These are phyloP conservation scores for Houttuynia cordata DNA, from an alignment of 164 flowering plant genomes.

Conservation along the genomic window DNA sequence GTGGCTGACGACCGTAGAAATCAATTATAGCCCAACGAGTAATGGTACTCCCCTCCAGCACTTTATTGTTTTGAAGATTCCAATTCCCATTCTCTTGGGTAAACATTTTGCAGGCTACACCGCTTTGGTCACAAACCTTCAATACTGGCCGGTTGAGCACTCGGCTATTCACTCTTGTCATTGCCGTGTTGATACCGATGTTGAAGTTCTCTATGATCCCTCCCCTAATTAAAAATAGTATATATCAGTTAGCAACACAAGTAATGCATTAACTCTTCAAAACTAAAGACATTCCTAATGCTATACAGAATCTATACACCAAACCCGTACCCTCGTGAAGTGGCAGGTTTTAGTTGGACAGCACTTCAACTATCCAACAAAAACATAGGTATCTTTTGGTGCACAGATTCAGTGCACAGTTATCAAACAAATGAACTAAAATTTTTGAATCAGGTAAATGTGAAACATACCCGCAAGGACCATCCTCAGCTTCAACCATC, in stretches of 20 bases:
- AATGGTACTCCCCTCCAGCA: constrained; percentile 39
- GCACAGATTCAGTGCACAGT: no score
- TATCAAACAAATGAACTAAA: no score
- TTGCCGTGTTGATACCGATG: constrained; percentile 22
- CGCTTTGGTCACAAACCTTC: constrained; percentile 26
- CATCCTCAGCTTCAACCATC: constrained; percentile 32
- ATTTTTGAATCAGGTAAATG: no score
- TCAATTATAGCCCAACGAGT: constrained; percentile 54
- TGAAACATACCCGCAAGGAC: constrained; percentile 58
- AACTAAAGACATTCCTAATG: no score
- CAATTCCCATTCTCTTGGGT: constrained; percentile 54
- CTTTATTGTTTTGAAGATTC: constrained; percentile 36
- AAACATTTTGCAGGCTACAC: constrained; percentile 2
- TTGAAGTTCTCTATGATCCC: constrained; percentile 28
- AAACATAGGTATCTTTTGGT: no score
- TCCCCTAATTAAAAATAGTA: constrained; percentile 18
- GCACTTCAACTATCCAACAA: no score
- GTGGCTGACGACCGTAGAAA: constrained; percentile 6
- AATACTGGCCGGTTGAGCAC: constrained; percentile 45
- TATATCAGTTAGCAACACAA: not conserved
- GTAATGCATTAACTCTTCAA: no score
- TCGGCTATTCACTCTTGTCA: constrained; percentile 54
- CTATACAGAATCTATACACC: no score
- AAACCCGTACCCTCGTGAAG: no score
- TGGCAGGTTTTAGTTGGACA: no score